Conservation (phyloP, 2,329 filamentous ascomycete species). For the Trichoderma semiorbis region DNA sequence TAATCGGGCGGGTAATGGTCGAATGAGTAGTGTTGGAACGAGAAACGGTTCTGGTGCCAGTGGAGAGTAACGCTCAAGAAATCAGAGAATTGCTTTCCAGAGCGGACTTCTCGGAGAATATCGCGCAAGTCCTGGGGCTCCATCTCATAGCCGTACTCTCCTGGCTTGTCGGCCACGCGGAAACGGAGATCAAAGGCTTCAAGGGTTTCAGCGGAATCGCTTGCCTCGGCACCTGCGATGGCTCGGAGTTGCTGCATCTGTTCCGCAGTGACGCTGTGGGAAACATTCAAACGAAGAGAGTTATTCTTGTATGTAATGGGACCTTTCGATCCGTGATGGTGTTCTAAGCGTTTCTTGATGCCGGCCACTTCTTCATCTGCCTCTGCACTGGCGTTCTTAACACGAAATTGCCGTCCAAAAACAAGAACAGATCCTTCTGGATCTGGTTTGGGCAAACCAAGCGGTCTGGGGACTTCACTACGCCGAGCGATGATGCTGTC, state of each 20-base stretch:
- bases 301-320: neutral
- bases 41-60: conserved; percentile 14
- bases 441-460: neutral
- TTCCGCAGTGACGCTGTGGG: neutral
- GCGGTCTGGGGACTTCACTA: neutral
- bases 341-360: conserved; percentile 1
- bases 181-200: conserved; percentile 2
- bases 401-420: neutral
- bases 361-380: neutral
- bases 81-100: conserved; percentile 8
- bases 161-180: neutral
- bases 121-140: conserved; percentile 1
- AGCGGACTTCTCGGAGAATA: conserved; percentile 7
- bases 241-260: neutral
- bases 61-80: conserved; percentile 8
- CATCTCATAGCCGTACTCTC: conserved; percentile 3
- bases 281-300: neutral
- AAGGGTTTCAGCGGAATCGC: neutral
- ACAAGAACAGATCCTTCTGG: neutral
- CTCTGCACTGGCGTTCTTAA: neutral
- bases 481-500: neutral
- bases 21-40: conserved; percentile 11
- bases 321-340: neutral
- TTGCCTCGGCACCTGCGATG: neutral
- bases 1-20: conserved; percentile 12